Base-by-base conservation (phyloP, 176 grass and related monocot species). In the Aegilops sharonensis region DNA sequence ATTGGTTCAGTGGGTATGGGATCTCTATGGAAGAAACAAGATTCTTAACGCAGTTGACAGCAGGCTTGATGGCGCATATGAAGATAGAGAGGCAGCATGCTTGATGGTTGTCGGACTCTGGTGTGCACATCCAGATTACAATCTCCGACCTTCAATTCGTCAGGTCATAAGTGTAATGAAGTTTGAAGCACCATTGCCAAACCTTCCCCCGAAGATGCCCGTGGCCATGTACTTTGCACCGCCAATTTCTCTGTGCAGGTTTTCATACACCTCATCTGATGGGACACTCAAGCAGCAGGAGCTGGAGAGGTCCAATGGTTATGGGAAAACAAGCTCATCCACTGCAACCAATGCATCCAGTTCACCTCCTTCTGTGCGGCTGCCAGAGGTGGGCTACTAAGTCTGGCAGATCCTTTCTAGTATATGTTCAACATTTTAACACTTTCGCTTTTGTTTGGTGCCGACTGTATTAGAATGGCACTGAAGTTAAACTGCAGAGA, bases 81-180 rank as follows among this genome's bases (percentile, higher is more conserved):
- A 88, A n/a, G 87, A 85, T 54, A 36, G 8, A 8, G 84, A 92
- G 75, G 85, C 64, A n/a, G 45, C 71, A 42, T 59, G 82, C 60
- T 77, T 94, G 82, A 89, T 94, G 89, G 82, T 80, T 54, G 92
- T 90, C 11, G 87, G 92, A 30, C 79, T 94, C 1, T 94, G 93
- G 90, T 94, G 90, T 77, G 90, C 90, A 65, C 87, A 94, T 74
- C 93, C 90, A 8, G 93, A 94, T 43, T 85, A 71, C 70, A 92
- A 64, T 29, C 39, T 72, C 24, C 85, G 93, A 24, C 93, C 93
- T 57, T 86, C 90, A 0, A 88, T 94, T 64, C 79, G 56, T 8
- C 87, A 94, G 68, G 90, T 77, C 72, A 78, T 94, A 75, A 90
- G 80, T 36, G 85, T 78, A 39, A 37, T 94, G 61, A 92, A 90